Percentiles rank a stretch among this genome's conserved stretches.
phyloP scores from a whole-genome alignment of 441 rosid species.

The Macaranga tanarius region DNA sequence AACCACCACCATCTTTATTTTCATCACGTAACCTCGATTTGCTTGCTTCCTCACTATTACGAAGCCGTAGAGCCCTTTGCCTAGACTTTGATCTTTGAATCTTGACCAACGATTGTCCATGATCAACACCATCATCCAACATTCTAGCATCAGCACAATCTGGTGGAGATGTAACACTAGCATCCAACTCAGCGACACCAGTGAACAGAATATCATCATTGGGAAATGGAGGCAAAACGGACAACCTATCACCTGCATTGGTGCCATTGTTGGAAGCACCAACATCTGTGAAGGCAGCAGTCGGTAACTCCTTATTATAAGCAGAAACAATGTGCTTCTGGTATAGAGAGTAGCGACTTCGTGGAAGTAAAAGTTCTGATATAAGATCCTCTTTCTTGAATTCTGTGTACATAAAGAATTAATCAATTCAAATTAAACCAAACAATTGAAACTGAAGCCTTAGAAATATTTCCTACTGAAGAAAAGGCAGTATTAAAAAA shows the following conservation, averaged over 20 bases:
- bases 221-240: slow-evolving; percentile 34
- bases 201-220: slow-evolving; percentile 25
- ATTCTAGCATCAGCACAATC: slow-evolving; percentile 37
- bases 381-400: slow-evolving; percentile 67
- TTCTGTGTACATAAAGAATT: slow-evolving; percentile 37
- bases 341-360: slow-evolving; percentile 35
- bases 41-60: slow-evolving; percentile 59
- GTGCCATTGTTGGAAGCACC: slow-evolving; percentile 31
- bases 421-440: not conserved
- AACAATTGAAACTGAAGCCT: not conserved
- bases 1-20: slow-evolving; percentile 26
- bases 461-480: too few species aligned
- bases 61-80: slow-evolving; percentile 73
- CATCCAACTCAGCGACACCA: slow-evolving; percentile 30
- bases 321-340: slow-evolving; percentile 31
- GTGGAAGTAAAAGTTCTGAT: slow-evolving; percentile 50
- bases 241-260: slow-evolving; percentile 33
- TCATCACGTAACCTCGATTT: slow-evolving; percentile 34
- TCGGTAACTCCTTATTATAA: slow-evolving; percentile 33
- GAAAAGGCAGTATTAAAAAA: too few species aligned
- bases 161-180: slow-evolving; percentile 46
- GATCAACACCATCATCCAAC: slow-evolving; percentile 38
- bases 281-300: slow-evolving; percentile 29
- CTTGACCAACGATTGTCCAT: slow-evolving; percentile 54
- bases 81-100: slow-evolving; percentile 88